Percentiles rank a stretch among this genome's conserved stretches.
phyloP scores from a whole-genome alignment of 208 protist genomes.

The Acanthamoeba culbertsoni region DNA sequence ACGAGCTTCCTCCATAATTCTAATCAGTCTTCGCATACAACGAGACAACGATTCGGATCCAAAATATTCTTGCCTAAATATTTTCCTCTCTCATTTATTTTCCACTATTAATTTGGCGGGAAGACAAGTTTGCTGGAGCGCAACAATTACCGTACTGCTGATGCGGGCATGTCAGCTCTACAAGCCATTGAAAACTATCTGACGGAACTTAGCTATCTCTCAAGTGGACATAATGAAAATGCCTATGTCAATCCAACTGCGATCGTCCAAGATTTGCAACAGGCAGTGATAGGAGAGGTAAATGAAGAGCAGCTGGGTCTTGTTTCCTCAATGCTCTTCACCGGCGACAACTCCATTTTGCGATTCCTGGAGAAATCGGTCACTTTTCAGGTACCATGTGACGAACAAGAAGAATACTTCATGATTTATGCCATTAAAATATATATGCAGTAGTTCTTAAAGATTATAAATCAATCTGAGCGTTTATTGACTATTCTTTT shows the following conservation, averaged over 20 bases:
- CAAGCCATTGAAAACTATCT: slow-evolving; percentile 35
- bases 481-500: neutral
- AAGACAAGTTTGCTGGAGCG: too few species aligned
- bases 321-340: slow-evolving; percentile 3
- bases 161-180: neutral
- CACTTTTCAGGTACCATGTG: neutral
- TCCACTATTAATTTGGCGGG: too few species aligned
- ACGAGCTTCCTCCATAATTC: neutral
- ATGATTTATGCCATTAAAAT: neutral
- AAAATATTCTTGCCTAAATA: too few species aligned
- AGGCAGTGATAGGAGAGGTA: neutral
- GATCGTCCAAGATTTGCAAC: slow-evolving; percentile 29
- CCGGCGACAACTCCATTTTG: slow-evolving; percentile 24
- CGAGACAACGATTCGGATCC: too few species aligned
- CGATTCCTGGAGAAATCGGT: slow-evolving; percentile 49
- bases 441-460: neutral
- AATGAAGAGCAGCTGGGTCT: slow-evolving; percentile 47
- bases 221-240: neutral
- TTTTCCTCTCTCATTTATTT: too few species aligned
- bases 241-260: slow-evolving; percentile 35
- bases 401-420: neutral
- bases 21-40: neutral
- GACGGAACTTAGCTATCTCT: slow-evolving; percentile 8
- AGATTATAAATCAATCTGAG: too few species aligned
- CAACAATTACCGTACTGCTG: too few species aligned